phyloP scores from a whole-genome alignment of 805 yeast genomes.

The Kuraishia capsulata region DNA sequence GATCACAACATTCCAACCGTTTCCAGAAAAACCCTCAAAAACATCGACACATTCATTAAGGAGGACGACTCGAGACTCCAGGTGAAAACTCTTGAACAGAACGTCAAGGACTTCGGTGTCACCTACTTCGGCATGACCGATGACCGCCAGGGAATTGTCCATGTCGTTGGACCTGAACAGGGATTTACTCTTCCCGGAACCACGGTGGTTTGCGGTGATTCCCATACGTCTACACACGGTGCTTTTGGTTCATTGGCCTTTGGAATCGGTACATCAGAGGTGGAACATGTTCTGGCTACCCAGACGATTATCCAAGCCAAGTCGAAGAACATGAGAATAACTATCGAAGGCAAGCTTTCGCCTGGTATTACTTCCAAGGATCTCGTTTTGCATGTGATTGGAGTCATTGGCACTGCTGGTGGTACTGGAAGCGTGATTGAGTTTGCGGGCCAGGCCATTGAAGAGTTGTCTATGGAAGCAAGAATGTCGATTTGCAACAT shows the following conservation, averaged over 20 bases:
- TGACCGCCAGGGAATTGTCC: slow-evolving; percentile 95
- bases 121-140: slow-evolving; percentile 94
- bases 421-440: slow-evolving; percentile 97
- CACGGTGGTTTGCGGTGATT: slow-evolving; percentile 98
- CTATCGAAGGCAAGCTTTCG: slow-evolving; percentile 72
- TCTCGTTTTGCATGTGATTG: slow-evolving; percentile 87
- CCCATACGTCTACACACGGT: slow-evolving; percentile 98
- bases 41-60: slow-evolving; percentile 70
- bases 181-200: slow-evolving; percentile 98
- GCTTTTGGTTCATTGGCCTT: slow-evolving; percentile 97
- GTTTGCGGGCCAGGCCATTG: slow-evolving; percentile 93
- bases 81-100: slow-evolving; percentile 85
- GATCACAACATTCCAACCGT: slow-evolving; percentile 97
- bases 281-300: slow-evolving; percentile 96
- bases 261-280: slow-evolving; percentile 99
- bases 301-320: slow-evolving; percentile 92
- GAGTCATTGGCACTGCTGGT: slow-evolving; percentile 97
- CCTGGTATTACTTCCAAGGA: slow-evolving; percentile 96
- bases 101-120: slow-evolving; percentile 82
- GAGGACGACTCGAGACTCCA: slow-evolving; percentile 91
- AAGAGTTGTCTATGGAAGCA: slow-evolving; percentile 88
- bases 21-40: slow-evolving; percentile 69
- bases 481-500: slow-evolving; percentile 99
- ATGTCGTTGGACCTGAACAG: slow-evolving; percentile 98
- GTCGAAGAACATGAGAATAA: slow-evolving; percentile 91